Evolutionary conservation across 148 eudicot species (phyloP), one percentile per base, ranked within the genome.

Genomic region (Rhododendron simsii): DNA sequence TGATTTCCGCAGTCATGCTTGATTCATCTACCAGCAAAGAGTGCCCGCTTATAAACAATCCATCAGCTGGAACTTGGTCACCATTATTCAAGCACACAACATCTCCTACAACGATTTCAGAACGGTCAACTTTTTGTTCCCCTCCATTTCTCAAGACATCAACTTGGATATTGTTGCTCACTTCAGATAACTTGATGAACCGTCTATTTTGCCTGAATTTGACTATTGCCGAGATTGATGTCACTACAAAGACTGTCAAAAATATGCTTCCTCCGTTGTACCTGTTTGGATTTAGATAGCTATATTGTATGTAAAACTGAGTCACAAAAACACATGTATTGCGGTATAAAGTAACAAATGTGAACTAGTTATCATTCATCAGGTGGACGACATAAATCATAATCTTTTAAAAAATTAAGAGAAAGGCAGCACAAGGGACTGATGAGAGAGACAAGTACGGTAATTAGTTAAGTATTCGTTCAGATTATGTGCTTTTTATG

Each of bases 221-320:
- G 51, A 50, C 37, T 37, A 7, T 6, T 21, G 84, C 74, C 11
- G 53, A 59, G 8, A 82, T 33, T n/a, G 53, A 35, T 20, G 59
- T 23, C 33, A 61, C 84, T 3, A 59, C 30, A 63, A 82, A 82
- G 7, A 59, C 84, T 4, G 75, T 33, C 6, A 41, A 53, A 41
- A 82, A 67, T 61, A 86, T 88, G 79, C 86, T 88, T 16, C 84
- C 88, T 1, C 91, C 90, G 26, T 90, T 87, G 16, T 84, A 81
- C 90, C 90, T 61, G 37, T 28, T 69, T 11, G 13, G 11, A 63
- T 63, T 51, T 13, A 51, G 4, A 51, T 41, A 41, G 44, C 44
- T 41, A 41, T 0, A 41, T 41, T 41, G 44, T 41, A 41, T 0
- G 7, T 41, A 41, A 41, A 41, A 41, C 44, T 5, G 44, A 41